Evolutionary conservation across 176 grass and related monocot species (phyloP).

Genomic region (Carex kokanica): DNA sequence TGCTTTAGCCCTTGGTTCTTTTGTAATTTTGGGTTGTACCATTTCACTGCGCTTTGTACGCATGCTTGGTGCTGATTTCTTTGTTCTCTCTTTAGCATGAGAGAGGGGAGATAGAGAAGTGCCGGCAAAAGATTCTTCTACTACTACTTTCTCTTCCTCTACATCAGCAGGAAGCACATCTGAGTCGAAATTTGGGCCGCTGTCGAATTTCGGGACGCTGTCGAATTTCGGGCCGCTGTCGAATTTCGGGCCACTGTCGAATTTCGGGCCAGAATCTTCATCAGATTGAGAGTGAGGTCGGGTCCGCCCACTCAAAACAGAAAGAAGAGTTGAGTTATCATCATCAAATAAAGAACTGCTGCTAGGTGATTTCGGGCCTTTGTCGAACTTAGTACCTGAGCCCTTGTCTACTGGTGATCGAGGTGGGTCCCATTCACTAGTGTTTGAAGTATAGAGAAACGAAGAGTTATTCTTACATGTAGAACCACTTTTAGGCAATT

Average conservation of each 20-base stretch:
- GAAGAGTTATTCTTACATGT: not conserved
- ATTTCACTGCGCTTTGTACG: not conserved
- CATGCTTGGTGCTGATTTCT: not conserved
- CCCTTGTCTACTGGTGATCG: not conserved
- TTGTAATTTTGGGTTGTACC: not conserved
- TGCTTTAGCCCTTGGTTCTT: not conserved
- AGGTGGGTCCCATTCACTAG: not conserved
- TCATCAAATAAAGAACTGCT: not conserved
- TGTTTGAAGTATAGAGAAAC: not conserved
- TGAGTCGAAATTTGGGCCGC: constrained; percentile 17
- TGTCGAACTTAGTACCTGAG: not conserved
- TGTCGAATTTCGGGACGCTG: constrained; percentile 13
- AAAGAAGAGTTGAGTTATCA: not conserved
- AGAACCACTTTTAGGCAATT: constrained; percentile 1
- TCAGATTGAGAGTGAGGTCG: not conserved
- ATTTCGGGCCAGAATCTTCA: constrained; percentile 12
- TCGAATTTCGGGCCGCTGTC: constrained; percentile 15
- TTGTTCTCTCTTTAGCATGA: not conserved
- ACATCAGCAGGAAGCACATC: not conserved
- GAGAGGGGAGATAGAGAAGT: constrained; percentile 10
- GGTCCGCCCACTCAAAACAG: not conserved
- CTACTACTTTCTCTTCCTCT: constrained; percentile 9
- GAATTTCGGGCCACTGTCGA: constrained; percentile 21
- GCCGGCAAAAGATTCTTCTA: not conserved
- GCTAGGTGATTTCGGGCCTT: not conserved